Evolutionary conservation across 768 basidiomycete genomes (phyloP).

Genomic region (Cystobasidium ongulense): DNA sequence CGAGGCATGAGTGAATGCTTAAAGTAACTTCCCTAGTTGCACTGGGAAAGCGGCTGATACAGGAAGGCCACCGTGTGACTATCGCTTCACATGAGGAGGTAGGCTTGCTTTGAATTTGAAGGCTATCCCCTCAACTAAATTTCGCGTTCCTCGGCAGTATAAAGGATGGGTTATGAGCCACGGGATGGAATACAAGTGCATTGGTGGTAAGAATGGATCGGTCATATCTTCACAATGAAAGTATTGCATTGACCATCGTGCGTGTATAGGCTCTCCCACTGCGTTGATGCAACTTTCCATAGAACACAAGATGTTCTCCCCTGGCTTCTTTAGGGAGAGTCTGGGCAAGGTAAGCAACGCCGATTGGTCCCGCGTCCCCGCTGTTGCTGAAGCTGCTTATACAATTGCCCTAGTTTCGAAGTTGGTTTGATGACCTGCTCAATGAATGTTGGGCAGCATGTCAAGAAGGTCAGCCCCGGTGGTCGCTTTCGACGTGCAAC

Average conservation of each 20-base stretch:
- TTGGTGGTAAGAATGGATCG: neutral
- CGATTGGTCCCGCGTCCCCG: neutral
- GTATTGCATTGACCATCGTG: conserved; percentile 42
- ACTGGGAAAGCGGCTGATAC: conserved; percentile 80
- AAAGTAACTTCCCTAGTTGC: conserved; percentile 49
- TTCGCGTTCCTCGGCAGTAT: conserved; percentile 54
- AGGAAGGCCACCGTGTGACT: conserved; percentile 75
- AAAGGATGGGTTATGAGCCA: conserved; percentile 65
- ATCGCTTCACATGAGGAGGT: conserved; percentile 75
- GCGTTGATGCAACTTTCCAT: conserved; percentile 95
- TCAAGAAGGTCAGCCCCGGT: conserved; percentile 57
- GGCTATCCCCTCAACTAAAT: neutral
- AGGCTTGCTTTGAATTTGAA: neutral
- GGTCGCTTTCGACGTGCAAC: too few relatives aligned
- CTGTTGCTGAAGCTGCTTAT: neutral
- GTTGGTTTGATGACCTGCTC: conserved; percentile 91
- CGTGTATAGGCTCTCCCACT: conserved; percentile 90
- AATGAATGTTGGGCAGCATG: conserved; percentile 94
- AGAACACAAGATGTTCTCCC: conserved; percentile 93
- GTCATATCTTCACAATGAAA: too few relatives aligned
- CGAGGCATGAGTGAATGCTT: neutral
- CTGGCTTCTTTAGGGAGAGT: conserved; percentile 84
- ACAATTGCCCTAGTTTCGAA: conserved; percentile 76
- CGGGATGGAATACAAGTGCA: conserved; percentile 73
- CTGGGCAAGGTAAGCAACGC: conserved; percentile 59